Base-by-base conservation (phyloP, 1,284 basidiomycete genomes). In the Pseudozyma tsukubaensis region DNA sequence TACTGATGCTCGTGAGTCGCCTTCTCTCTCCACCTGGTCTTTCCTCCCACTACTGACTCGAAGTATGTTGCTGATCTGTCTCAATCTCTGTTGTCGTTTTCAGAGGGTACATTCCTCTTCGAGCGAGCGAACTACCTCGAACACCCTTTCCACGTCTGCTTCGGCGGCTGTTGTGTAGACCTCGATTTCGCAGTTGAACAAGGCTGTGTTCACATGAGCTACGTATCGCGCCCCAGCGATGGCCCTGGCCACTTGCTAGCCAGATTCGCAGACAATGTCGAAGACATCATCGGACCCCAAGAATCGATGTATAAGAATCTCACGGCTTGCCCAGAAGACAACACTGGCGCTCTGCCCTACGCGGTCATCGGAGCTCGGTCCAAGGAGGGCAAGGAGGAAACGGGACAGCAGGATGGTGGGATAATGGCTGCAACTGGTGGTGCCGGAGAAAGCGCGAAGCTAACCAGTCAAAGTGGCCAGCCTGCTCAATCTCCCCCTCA, bases 51-150 rank as follows among this genome's bases (percentile, higher is more conserved):
- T 12, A n/a, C 34, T 50, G 16, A 10, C 37, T 40, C 5, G 8
- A 47, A 11, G 18, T 29, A 24, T 1, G 21, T 21, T 24, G 24
- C 36, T 37, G 37, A 42, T 32, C 24, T 29, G 24, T 16, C 40
- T 29, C 7, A 21, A 18, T 19, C 10, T 43, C n/a, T 43, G 10
- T 13, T 34, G 16, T 14, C 6, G 8, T 7, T n/a, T 21, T n/a
- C 19, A 72, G 70, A 72, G 50, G 70, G 64, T n/a, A 57, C 24
- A 0, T 72, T 72, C 16, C 34, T 68, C 7, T 58, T 72, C 45
- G 48, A 57, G 24, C 56, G 56, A 7, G 4, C 4, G 11, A 13
- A 21, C 0, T 66, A 62, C 45, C 0, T n/a, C 1, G 4, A 21
- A 0, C 12, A 36, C 5, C 63, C 63, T 0, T 63, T 63, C 47